Evolutionary conservation across 371 early-diverging fungal genomes (phyloP), one percentile per base, ranked within the genome.

Genomic region (Mortierella sp.): DNA sequence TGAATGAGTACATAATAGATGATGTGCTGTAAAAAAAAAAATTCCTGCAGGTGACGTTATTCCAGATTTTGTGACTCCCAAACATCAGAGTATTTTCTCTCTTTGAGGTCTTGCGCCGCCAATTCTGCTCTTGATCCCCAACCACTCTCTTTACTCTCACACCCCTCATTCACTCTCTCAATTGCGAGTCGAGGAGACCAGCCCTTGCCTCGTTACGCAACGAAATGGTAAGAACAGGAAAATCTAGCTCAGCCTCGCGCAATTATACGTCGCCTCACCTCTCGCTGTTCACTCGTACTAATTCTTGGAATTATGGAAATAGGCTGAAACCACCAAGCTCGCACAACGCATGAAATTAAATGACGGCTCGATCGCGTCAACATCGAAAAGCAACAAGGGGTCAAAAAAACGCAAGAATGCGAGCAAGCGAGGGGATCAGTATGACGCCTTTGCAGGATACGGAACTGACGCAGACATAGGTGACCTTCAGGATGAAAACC

Each of bases 281-380:
- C n/a, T n/a, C n/a, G n/a, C n/a, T n/a, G n/a, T n/a, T n/a, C n/a
- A n/a, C n/a, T n/a, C n/a, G 17, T 58, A 22, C 37, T 58, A 8
- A 49, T n/a, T 49, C 22, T n/a, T n/a, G n/a, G n/a, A n/a, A n/a
- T n/a, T n/a, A n/a, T n/a, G n/a, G n/a, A n/a, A 9, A 17, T 55
- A 66, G 66, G 43, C 42, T 34, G 57, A 69, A 34, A 13, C 40
- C 13, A 45, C 51, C 19, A 70, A 64, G 28, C 57, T 70, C 37
- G 70, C 64, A 9, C 59, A 58, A n/a, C 70, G 70, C 29, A 70
- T 70, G 70, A 70, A 70, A n/a, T 22, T 34, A 31, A 47, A 56
- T 56, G 58, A 70, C 31, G 70, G 70, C 22, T 55, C 63, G 19
- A 9, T 64, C 4, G 59, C 43, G 6, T 42, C 61, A 7, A 23